A percentile compares a stretch with the other conserved stretches of the same genome.
Conservation (phyloP, 805 yeast species). For the Hanseniaspora vineae region DNA sequence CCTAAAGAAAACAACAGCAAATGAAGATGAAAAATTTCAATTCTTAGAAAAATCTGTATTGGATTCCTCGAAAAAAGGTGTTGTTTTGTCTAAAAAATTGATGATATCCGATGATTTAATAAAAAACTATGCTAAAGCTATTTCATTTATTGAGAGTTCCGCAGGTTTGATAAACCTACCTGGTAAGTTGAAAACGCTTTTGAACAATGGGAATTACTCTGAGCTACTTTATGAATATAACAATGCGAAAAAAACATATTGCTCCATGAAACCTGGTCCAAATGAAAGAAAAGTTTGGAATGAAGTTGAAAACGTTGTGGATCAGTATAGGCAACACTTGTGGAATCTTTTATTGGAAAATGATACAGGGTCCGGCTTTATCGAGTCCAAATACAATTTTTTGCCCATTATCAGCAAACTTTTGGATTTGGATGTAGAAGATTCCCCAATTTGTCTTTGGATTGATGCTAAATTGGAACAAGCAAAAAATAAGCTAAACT, state of each 20-base stretch:
- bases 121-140: conserved; percentile 34
- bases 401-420: conserved; percentile 38
- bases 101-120: conserved; percentile 37
- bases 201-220: conserved; percentile 42
- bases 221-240: conserved; percentile 44
- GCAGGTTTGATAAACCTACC: conserved; percentile 47
- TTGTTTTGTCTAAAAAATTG: conserved; percentile 46
- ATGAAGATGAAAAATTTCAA: conserved; percentile 19
- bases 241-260: conserved; percentile 28
- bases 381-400: conserved; percentile 20
- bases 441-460: conserved; percentile 56
- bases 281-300: conserved; percentile 42
- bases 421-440: conserved; percentile 47
- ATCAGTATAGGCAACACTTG: conserved; percentile 37
- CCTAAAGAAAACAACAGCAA: conserved; percentile 2
- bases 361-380: conserved; percentile 5
- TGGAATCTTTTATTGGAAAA: conserved; percentile 34
- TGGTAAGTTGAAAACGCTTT: conserved; percentile 28
- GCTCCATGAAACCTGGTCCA: conserved; percentile 12
- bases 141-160: conserved; percentile 39
- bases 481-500: neutral
- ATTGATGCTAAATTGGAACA: conserved; percentile 35
- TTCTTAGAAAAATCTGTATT: conserved; percentile 29
- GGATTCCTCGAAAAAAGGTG: conserved; percentile 39
- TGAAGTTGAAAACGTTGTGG: conserved; percentile 41